Conservation (phyloP, 495 filamentous ascomycete species). For the Neurospora tetraspora region DNA sequence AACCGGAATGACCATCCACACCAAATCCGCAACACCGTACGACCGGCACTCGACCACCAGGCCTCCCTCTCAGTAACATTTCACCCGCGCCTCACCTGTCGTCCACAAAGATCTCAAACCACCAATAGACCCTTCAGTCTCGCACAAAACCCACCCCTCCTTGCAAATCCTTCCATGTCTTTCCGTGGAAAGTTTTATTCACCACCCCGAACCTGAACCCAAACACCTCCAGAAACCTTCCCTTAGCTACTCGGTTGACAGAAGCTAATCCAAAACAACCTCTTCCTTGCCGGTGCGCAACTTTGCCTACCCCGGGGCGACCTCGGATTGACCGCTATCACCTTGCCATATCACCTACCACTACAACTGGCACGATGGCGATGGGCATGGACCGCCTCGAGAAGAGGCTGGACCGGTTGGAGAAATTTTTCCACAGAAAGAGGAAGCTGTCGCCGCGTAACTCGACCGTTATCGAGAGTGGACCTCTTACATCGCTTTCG, state of each 20-base stretch:
- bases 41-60: neutral
- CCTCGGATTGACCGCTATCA: neutral
- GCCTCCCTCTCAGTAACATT: neutral
- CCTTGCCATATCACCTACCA: neutral
- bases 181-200: neutral
- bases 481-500: neutral
- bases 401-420: conserved; percentile 20
- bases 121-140: conserved; percentile 1
- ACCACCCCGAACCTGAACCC: neutral
- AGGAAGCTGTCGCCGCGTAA: conserved; percentile 5
- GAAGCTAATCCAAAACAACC: neutral
- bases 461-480: neutral
- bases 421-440: conserved; percentile 22
- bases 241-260: neutral
- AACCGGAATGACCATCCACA: conserved; percentile 1
- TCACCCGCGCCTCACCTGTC: neutral
- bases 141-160: neutral
- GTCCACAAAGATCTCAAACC: conserved; percentile 8
- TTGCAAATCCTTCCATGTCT: neutral
- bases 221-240: neutral
- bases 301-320: neutral
- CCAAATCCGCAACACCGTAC: neutral
- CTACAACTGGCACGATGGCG: conserved; percentile 10
- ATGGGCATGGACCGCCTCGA: conserved; percentile 12
- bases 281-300: neutral